Conservation (phyloP, 2,329 filamentous ascomycete species). For the Colletotrichum sp. region DNA sequence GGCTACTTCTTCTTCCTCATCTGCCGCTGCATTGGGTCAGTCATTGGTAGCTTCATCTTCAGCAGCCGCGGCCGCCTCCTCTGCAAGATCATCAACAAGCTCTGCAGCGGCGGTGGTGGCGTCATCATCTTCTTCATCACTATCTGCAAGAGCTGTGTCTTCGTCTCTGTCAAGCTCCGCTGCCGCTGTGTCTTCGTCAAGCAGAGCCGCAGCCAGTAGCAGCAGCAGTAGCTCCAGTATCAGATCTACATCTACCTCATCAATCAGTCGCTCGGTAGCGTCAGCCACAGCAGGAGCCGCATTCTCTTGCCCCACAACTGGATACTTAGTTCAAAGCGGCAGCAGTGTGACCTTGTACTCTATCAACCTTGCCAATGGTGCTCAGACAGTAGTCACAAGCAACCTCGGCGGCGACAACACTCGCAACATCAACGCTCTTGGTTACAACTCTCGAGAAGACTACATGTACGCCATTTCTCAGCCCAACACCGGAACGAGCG, state of each 20-base stretch:
- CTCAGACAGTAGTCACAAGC: not conserved
- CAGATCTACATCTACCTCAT: not conserved
- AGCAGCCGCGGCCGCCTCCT: not conserved
- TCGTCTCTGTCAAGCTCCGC: not conserved
- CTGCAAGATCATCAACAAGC: not conserved
- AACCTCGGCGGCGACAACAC: not conserved
- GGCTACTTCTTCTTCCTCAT: not conserved
- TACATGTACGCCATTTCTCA: slow-evolving; percentile 25
- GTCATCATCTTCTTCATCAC: not conserved
- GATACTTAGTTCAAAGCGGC: slow-evolving; percentile 21
- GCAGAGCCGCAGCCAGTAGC: not conserved
- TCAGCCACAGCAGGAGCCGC: slow-evolving; percentile 2
- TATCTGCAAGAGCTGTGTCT: not conserved
- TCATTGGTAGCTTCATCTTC: not conserved
- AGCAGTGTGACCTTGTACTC: slow-evolving; percentile 3
- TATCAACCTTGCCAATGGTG: slow-evolving; percentile 21
- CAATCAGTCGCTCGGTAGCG: not conserved
- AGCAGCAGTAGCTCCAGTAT: not conserved
- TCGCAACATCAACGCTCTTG: slow-evolving; percentile 26
- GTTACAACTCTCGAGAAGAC: slow-evolving; percentile 28
- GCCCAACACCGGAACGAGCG: not conserved
- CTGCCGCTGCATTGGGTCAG: not conserved
- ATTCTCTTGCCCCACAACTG: slow-evolving; percentile 14
- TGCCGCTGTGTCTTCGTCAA: not conserved
- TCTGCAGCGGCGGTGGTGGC: not conserved